A percentile compares a stretch with the other conserved stretches of the same genome.
phyloP scores from a whole-genome alignment of 164 flowering plant species.

The Chimonanthus praecox region DNA sequence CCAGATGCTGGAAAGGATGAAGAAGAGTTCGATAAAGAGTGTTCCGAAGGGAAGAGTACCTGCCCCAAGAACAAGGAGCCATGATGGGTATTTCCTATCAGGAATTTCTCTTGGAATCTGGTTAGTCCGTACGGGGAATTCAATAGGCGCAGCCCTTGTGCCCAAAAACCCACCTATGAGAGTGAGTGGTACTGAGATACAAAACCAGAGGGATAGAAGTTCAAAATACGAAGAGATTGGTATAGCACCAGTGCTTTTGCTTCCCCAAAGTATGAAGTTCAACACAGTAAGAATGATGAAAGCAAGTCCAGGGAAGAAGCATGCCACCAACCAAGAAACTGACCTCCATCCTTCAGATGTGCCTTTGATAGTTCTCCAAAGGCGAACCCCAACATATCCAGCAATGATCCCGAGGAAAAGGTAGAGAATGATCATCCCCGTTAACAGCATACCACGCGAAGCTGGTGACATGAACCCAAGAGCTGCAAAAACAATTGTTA shows the following conservation, averaged over 20 bases:
- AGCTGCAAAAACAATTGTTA: constrained; percentile 36
- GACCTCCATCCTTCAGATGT: constrained; percentile 34
- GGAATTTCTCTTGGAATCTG: constrained; percentile 40
- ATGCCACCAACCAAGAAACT: constrained; percentile 32
- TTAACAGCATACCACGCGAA: constrained; percentile 35
- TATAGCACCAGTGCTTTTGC: constrained; percentile 41
- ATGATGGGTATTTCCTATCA: constrained; percentile 31
- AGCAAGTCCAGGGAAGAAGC: constrained; percentile 36
- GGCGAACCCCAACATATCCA: constrained; percentile 33
- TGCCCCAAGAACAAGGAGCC: constrained; percentile 43
- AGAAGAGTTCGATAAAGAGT: constrained; percentile 37
- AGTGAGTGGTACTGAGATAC: constrained; percentile 39
- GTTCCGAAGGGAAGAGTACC: constrained; percentile 44
- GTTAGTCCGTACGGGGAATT: constrained; percentile 33
- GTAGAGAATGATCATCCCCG: constrained; percentile 34
- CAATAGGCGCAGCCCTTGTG: constrained; percentile 27
- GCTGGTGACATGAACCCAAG: constrained; percentile 45
- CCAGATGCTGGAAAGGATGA: constrained; percentile 41
- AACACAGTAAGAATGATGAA: constrained; percentile 24
- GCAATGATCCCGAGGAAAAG: constrained; percentile 36
- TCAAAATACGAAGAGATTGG: constrained; percentile 30
- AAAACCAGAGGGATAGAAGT: constrained; percentile 37
- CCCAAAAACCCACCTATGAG: constrained; percentile 35
- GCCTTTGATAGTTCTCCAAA: constrained; percentile 38
- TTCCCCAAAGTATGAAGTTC: constrained; percentile 36